Percentiles rank a stretch among this genome's conserved stretches.
phyloP scores from a whole-genome alignment of 176 grass and related monocot genomes.

The Raddia guianensis region DNA sequence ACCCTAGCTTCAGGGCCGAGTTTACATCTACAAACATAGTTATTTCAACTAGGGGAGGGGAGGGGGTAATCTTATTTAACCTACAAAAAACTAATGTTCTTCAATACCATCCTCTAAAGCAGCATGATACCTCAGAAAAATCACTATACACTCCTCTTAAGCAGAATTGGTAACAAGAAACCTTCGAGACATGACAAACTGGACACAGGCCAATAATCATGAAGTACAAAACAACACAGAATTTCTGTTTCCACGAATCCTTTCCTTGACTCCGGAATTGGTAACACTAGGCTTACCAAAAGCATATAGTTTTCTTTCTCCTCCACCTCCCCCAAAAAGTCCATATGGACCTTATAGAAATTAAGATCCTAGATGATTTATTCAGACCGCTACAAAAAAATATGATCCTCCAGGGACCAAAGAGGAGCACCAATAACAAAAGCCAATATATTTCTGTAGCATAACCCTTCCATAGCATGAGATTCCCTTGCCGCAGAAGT shows the following conservation, averaged over 20 bases:
- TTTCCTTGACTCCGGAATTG: background rate
- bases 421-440: background rate
- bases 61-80: too few species aligned
- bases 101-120: too few species aligned
- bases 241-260: background rate
- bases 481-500: background rate
- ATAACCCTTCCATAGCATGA: background rate
- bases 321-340: background rate
- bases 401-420: background rate
- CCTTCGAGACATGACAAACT: background rate
- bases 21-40: too few species aligned
- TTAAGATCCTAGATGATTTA: background rate
- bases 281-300: background rate
- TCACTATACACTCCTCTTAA: background rate
- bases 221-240: too few species aligned
- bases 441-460: background rate
- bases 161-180: background rate
- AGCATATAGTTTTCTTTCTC: background rate
- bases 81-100: too few species aligned
- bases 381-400: background rate
- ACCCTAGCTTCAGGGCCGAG: too few species aligned
- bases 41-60: too few species aligned
- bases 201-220: background rate
- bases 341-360: background rate
- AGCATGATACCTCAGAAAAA: background rate